Conservation (phyloP, 140 eudicot species). For the Ambrosia hybrid region DNA sequence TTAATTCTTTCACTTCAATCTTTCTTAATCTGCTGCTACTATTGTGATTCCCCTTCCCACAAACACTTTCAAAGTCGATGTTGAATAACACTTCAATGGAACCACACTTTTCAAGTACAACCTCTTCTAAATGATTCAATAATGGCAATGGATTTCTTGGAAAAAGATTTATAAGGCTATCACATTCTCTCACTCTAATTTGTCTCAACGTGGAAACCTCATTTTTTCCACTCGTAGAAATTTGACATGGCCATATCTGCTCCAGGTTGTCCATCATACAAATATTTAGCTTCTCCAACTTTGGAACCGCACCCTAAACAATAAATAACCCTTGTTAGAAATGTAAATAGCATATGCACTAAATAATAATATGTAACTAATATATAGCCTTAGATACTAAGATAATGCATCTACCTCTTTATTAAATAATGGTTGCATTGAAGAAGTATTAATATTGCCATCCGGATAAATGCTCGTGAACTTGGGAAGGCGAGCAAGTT, state of each 20-base stretch:
- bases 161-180: too few relatives aligned
- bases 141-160: too few relatives aligned
- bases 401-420: constrained; percentile 1
- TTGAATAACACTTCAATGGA: too few relatives aligned
- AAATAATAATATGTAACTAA: background rate
- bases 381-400: background rate
- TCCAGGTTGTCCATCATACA: background rate
- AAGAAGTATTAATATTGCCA: background rate
- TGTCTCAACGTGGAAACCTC: background rate
- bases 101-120: too few relatives aligned
- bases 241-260: constrained; percentile 6
- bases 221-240: background rate
- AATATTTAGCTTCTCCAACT: background rate
- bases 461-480: constrained; percentile 5
- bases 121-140: too few relatives aligned
- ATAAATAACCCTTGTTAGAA: background rate
- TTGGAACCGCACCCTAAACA: background rate
- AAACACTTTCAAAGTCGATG: too few relatives aligned
- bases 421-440: background rate
- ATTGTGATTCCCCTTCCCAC: too few relatives aligned
- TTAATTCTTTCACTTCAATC: background rate
- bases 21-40: too few relatives aligned
- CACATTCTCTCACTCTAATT: background rate
- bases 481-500: background rate
- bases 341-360: background rate